Percentiles rank a stretch among this genome's conserved stretches.
Evolutionary conservation across 2,329 filamentous ascomycete species (phyloP).

Genomic region (Penicillium sp.): DNA sequence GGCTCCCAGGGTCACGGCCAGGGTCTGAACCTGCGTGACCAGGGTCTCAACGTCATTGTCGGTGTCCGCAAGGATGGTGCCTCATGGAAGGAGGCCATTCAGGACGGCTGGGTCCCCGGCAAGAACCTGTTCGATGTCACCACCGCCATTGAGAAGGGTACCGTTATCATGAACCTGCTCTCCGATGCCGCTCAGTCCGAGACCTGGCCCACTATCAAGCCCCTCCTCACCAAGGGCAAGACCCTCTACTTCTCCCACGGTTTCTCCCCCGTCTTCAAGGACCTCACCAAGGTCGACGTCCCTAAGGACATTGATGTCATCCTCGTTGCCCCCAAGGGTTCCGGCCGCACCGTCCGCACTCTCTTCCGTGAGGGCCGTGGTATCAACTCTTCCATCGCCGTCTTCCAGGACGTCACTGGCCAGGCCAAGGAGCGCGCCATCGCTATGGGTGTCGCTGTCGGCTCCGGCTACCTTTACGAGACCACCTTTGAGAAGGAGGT

Average conservation of each 20-base stretch:
- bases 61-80: constrained; percentile 97
- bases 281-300: constrained; percentile 97
- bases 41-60: constrained; percentile 98
- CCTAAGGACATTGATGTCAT: constrained; percentile 97
- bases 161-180: constrained; percentile 99
- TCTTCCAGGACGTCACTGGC: constrained; percentile 97
- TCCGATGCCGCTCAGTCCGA: constrained; percentile 96
- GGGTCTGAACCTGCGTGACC: constrained; percentile 99
- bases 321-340: constrained; percentile 98
- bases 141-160: constrained; percentile 89
- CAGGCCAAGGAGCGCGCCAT: constrained; percentile 98
- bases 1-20: constrained; percentile 98
- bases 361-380: constrained; percentile 99
- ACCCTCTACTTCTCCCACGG: constrained; percentile 99
- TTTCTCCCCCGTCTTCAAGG: constrained; percentile 99
- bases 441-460: constrained; percentile 93
- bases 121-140: constrained; percentile 99
- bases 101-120: constrained; percentile 97
- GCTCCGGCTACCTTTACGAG: constrained; percentile 98
- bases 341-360: constrained; percentile 94
- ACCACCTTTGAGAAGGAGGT: constrained; percentile 99
- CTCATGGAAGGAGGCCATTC: constrained; percentile 95
- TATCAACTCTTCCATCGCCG: constrained; percentile 98
- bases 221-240: constrained; percentile 98
- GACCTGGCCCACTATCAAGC: constrained; percentile 98